Evolutionary conservation across 306 rosid species (phyloP).

Genomic region (Cucumis cinereus): DNA sequence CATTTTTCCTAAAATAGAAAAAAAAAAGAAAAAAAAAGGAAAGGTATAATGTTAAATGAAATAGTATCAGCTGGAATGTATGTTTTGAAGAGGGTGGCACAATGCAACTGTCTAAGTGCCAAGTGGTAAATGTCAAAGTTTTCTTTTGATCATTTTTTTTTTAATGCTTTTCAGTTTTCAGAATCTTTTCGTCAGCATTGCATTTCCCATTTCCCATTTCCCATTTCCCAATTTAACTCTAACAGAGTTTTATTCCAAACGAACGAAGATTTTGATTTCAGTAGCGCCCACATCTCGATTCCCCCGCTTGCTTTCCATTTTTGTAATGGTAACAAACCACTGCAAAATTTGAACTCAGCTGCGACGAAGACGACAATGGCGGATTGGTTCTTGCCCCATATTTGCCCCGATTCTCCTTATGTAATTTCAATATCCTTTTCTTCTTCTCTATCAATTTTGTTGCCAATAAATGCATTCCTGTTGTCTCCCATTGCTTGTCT

Average conservation of each 20-base stretch:
- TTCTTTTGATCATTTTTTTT: background rate
- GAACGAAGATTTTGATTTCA: background rate
- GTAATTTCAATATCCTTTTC: constrained; percentile 1
- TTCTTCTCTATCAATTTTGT: background rate
- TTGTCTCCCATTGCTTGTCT: background rate
- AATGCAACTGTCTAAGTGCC: background rate
- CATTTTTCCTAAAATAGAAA: too few species aligned
- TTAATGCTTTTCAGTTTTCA: background rate
- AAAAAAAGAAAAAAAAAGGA: too few species aligned
- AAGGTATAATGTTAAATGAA: too few species aligned
- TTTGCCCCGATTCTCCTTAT: background rate
- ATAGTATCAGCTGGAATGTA: background rate
- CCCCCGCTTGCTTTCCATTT: background rate
- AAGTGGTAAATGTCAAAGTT: background rate
- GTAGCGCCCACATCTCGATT: background rate
- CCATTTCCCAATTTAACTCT: background rate
- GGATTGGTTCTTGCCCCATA: background rate
- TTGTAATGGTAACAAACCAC: background rate
- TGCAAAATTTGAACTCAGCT: background rate
- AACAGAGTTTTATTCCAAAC: background rate
- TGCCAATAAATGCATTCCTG: background rate
- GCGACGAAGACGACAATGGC: background rate
- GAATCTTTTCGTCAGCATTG: background rate
- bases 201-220: background rate
- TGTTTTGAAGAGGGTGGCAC: background rate